Conservation (phyloP, 495 filamentous ascomycete genomes). For the Parmelia sp. region DNA sequence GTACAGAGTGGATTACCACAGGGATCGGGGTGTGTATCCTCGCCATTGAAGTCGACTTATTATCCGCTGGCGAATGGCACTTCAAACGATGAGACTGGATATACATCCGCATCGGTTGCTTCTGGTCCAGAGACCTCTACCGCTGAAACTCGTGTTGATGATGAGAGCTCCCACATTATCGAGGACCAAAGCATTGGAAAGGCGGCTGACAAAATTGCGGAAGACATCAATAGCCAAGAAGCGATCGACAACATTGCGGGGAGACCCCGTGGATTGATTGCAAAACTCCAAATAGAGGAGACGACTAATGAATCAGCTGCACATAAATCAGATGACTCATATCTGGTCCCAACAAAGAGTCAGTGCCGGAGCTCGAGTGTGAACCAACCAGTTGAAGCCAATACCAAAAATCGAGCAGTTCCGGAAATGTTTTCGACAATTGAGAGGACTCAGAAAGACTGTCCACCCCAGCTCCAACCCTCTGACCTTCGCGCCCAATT, state of each 20-base stretch:
- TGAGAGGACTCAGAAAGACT: neutral
- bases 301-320: neutral
- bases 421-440: neutral
- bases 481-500: neutral
- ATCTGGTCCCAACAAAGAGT: neutral
- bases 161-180: neutral
- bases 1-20: neutral
- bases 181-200: neutral
- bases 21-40: neutral
- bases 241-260: neutral
- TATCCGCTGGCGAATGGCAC: neutral
- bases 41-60: neutral
- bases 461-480: neutral
- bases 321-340: neutral
- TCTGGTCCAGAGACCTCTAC: neutral
- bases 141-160: neutral
- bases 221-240: neutral
- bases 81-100: neutral
- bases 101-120: conserved; percentile 4
- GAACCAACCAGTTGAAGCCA: neutral
- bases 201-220: neutral
- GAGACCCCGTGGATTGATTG: neutral
- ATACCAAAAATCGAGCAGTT: neutral
- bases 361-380: neutral
- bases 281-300: neutral